Percentiles rank a stretch among this genome's conserved stretches.
phyloP scores from a whole-genome alignment of 306 rosid genomes.

The Malus fusca region DNA sequence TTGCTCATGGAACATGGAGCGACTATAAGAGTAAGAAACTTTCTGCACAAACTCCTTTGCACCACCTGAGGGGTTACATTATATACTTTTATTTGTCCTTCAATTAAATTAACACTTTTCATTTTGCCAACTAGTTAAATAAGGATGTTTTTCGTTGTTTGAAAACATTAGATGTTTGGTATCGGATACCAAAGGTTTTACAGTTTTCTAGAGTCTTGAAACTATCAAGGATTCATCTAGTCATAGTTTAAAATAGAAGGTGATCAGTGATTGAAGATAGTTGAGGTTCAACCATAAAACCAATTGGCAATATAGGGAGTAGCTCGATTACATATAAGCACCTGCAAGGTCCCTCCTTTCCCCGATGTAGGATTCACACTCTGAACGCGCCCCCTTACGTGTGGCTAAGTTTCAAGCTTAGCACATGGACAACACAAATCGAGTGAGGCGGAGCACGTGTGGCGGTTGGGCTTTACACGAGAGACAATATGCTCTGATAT shows the following conservation, averaged over 20 bases:
- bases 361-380: no score
- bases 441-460: no score
- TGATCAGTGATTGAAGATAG: background rate
- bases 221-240: background rate
- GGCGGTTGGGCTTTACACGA: no score
- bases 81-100: background rate
- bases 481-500: no score
- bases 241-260: background rate
- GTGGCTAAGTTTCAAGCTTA: no score
- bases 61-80: background rate
- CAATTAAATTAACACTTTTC: background rate
- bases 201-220: background rate
- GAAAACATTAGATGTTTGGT: background rate
- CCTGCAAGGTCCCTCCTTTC: no score
- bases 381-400: no score
- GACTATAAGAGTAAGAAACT: slow-evolving; percentile 10
- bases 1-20: slow-evolving; percentile 18
- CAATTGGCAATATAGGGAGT: no score
- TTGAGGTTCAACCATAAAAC: no score
- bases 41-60: background rate
- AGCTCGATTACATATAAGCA: no score
- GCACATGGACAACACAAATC: no score
- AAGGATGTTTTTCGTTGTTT: background rate
- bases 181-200: background rate
- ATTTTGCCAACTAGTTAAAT: background rate